Evolutionary conservation across 305 asterid genomes (phyloP).

Genomic region (Fraxinus dipetala): DNA sequence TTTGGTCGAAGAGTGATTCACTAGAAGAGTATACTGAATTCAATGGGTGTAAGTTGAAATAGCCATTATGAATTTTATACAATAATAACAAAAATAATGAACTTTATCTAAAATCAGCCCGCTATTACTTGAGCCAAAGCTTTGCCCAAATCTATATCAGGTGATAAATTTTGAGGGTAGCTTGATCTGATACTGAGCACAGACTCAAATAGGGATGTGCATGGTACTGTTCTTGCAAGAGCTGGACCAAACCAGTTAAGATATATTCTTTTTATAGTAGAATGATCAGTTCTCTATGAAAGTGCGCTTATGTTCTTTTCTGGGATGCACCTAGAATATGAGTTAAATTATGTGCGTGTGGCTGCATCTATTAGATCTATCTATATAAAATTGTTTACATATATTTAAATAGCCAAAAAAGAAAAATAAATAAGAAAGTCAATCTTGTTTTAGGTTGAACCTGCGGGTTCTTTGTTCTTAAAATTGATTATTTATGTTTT

Average conservation of each 20-base stretch:
- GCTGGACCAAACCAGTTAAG: background rate
- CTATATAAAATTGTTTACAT: background rate
- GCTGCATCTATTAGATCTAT: background rate
- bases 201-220: background rate
- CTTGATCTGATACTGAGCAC: conserved; percentile 4
- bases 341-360: background rate
- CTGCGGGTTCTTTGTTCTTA: background rate
- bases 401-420: background rate
- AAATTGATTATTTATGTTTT: background rate
- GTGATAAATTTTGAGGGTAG: background rate
- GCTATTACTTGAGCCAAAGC: background rate
- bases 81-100: background rate
- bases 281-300: background rate
- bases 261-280: background rate
- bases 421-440: background rate
- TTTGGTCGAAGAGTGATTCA: background rate
- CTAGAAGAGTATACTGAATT: background rate
- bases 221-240: background rate
- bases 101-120: background rate
- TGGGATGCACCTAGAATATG: background rate
- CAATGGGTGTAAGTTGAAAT: background rate
- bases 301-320: background rate
- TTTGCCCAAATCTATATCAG: conserved; percentile 11
- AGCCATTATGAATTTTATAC: background rate
- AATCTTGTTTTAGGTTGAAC: background rate